Evolutionary conservation across 108 stramenopile species (phyloP), one percentile per base, ranked within the genome.

Genomic region (Cyclotella kingstonii): DNA sequence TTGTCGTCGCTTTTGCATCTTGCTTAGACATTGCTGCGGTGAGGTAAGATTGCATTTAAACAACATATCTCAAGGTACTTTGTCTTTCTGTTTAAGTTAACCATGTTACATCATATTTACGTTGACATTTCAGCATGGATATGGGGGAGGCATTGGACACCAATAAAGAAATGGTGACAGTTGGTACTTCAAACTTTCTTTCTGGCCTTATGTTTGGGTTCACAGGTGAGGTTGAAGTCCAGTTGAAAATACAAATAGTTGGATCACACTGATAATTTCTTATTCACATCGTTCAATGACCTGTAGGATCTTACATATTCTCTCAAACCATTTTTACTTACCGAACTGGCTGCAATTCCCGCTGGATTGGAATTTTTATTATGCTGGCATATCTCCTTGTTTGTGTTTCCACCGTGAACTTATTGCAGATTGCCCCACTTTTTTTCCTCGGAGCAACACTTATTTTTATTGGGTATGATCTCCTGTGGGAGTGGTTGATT

Each of bases 251-350:
- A n/a, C n/a, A n/a, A n/a, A n/a, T n/a, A n/a, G n/a, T n/a, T n/a
- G n/a, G n/a, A n/a, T n/a, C n/a, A n/a, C n/a, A n/a, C n/a, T n/a
- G n/a, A n/a, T n/a, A n/a, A 18, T 27, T 12, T 26, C 40, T 7
- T 92, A 33, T 21, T 45, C 17, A 19, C 18, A 9, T 46, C 31
- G 10, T 23, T 4, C 35, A 14, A 14, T 10, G 5, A 12, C 21
- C 4, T 5, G 31, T 19, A 62, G 97, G 97, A 15, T 83, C 80
- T 3, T 98, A 98, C 73, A 98, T 98, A 29, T 98, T 98, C 78
- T 89, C 86, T 11, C 97, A 98, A 76, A 98, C 97, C 25, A 95
- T 96, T 46, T 97, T 98, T 62, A 95, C 93, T 14, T 87, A 93
- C 57, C 89, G 97, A 44, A 94, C 95, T 17, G 89, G 90, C 8